phyloP scores from a whole-genome alignment of 2,329 filamentous ascomycete species.

The Pseudocercospora musae region DNA sequence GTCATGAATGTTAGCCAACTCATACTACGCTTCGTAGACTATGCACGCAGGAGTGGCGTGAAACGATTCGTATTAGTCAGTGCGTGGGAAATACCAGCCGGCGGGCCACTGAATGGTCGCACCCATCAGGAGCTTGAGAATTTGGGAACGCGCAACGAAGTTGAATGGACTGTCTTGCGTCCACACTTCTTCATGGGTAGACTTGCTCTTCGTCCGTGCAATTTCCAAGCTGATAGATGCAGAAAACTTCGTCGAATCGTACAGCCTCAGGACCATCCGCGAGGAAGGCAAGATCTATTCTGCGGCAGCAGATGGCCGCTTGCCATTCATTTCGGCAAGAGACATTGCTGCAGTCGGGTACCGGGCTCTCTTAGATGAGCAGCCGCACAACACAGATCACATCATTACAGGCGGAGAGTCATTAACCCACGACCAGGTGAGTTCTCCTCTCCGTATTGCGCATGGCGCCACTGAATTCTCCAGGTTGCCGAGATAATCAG shows the following conservation, averaged over 20 bases:
- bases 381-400: slow-evolving; percentile 43
- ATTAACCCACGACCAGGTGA: slow-evolving; percentile 34
- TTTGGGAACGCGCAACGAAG: slow-evolving; percentile 23
- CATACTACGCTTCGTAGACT: slow-evolving; percentile 45
- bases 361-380: slow-evolving; percentile 39
- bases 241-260: slow-evolving; percentile 47
- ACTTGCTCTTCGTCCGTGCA: slow-evolving; percentile 6
- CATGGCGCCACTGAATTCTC: background rate
- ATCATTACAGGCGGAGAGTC: slow-evolving; percentile 35
- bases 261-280: slow-evolving; percentile 35
- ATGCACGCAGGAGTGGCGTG: slow-evolving; percentile 38
- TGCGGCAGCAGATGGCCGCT: slow-evolving; percentile 43
- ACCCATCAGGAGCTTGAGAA: slow-evolving; percentile 14
- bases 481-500: slow-evolving; percentile 16
- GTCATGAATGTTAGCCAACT: slow-evolving; percentile 33
- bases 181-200: slow-evolving; percentile 51
- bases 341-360: slow-evolving; percentile 50
- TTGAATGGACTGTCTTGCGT: slow-evolving; percentile 46
- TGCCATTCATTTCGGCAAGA: slow-evolving; percentile 48
- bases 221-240: background rate
- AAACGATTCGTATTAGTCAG: slow-evolving; percentile 46
- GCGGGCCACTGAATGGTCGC: slow-evolving; percentile 9
- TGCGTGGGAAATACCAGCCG: slow-evolving; percentile 16
- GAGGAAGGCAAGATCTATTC: slow-evolving; percentile 44
- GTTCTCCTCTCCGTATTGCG: background rate